Base-by-base conservation (phyloP, 805 yeast genomes). In the Cyberlindnera suaveolens region DNA sequence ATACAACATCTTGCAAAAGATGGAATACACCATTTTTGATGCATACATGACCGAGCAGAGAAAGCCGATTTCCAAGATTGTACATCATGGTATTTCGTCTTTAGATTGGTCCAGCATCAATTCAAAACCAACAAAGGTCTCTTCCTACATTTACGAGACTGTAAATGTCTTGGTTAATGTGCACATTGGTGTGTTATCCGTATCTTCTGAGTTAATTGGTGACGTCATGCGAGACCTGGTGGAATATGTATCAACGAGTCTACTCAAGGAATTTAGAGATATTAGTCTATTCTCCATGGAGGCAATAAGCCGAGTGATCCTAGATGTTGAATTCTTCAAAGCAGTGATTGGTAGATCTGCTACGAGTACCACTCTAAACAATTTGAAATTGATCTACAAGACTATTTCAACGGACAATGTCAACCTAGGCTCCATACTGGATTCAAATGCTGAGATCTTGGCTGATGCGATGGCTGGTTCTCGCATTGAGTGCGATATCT, bases 291-390 rank as follows among this genome's bases (percentile, higher is more conserved):
- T 76, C 33, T 68, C 76, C 1, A 58, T 67, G 8, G 71, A 67
- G 30, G 80, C 80, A 1, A 57, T 72, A 34, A 59, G 73, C 42
- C 84, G 78, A 55, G 65, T 71, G 2, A 65, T 72, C 0, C 71
- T 78, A 3, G 85, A 79, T 51, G 53, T 78, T 23, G 77, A 75
- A 52, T 77, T 78, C 50, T 67, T 77, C 54, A 66, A 70, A 38
- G 60, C 52, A 10, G 37, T 56, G 33, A 36, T 55, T 6, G 62
- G 61, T 1, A 52, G 45, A 36, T 46, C 55, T 7, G 49, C 47
- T 3, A 49, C 48, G 1, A 33, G 36, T 5, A 40, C 45, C 3
- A 35, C 52, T 10, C 14, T 32, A 5, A 52, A 46, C 34, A 55
- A 56, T 32, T 39, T 56, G 38, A 50, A 53, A 17, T 31, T 58